Conservation (phyloP, 805 yeast genomes). For the Alloascoidea hylecoeti region DNA sequence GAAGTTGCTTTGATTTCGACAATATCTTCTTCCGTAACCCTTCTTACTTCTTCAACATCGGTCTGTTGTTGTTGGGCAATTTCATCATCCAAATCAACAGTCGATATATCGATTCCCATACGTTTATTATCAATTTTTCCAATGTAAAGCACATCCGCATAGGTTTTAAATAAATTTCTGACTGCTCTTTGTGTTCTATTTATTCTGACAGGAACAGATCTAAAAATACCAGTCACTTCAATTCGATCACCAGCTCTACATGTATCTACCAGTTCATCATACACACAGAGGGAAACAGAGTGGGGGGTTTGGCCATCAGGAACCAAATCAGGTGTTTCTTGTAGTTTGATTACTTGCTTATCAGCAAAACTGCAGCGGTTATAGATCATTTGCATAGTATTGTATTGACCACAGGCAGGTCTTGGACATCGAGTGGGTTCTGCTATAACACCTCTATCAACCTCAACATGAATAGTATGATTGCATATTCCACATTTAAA, state of each 20-base stretch:
- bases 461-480: conserved; percentile 82
- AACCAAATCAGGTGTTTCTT: conserved; percentile 90
- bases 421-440: conserved; percentile 95
- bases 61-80: conserved; percentile 36
- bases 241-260: conserved; percentile 95
- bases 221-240: conserved; percentile 89
- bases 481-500: conserved; percentile 92
- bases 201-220: conserved; percentile 83
- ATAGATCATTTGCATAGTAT: conserved; percentile 84
- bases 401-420: conserved; percentile 62
- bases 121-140: conserved; percentile 75
- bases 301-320: conserved; percentile 99
- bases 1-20: conserved; percentile 47
- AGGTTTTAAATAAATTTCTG: conserved; percentile 79
- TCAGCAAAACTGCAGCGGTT: conserved; percentile 90
- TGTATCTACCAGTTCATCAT: conserved; percentile 89
- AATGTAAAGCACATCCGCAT: conserved; percentile 87
- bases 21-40: conserved; percentile 56
- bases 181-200: conserved; percentile 76
- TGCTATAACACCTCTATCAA: conserved; percentile 86
- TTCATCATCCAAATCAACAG: conserved; percentile 37
- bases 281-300: conserved; percentile 83
- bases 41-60: conserved; percentile 68
- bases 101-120: conserved; percentile 66
- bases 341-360: conserved; percentile 86